Evolutionary conservation across 495 filamentous ascomycete genomes (phyloP).

Genomic region (Chaetomium tenue): DNA sequence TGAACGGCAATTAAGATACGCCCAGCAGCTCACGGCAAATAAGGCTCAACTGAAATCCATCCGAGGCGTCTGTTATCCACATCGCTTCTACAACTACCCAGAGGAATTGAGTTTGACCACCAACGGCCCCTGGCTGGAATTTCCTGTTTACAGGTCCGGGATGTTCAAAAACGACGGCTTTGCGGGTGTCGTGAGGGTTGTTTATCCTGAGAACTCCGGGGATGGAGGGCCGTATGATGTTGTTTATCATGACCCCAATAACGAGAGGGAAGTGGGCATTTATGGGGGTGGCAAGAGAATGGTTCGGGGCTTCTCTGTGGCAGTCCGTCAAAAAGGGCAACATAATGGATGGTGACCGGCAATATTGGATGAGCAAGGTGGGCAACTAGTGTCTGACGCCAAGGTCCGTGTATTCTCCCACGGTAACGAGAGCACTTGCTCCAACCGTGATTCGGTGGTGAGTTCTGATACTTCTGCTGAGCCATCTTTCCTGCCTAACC

Average conservation of each 20-base stretch:
- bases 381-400: no score
- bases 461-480: neutral
- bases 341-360: no score
- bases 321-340: neutral
- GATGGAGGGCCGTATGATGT: neutral
- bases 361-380: no score
- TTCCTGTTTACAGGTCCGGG: neutral
- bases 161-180: neutral
- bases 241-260: slow-evolving; percentile 1
- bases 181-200: neutral
- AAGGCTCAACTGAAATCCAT: no score
- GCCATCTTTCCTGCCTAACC: neutral
- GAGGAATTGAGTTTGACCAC: neutral
- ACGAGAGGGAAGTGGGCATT: neutral
- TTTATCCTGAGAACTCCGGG: neutral
- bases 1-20: neutral
- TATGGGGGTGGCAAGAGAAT: neutral
- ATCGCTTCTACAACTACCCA: neutral
- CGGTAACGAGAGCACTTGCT: no score
- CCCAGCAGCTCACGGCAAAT: neutral
- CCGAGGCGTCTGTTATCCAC: neutral
- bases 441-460: no score
- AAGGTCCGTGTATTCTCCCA: no score
- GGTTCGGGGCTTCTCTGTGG: neutral
- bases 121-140: neutral